Evolutionary conservation across 768 basidiomycete genomes (phyloP), one percentile per base, ranked within the genome.

Genomic region (Mrakia gelida): DNA sequence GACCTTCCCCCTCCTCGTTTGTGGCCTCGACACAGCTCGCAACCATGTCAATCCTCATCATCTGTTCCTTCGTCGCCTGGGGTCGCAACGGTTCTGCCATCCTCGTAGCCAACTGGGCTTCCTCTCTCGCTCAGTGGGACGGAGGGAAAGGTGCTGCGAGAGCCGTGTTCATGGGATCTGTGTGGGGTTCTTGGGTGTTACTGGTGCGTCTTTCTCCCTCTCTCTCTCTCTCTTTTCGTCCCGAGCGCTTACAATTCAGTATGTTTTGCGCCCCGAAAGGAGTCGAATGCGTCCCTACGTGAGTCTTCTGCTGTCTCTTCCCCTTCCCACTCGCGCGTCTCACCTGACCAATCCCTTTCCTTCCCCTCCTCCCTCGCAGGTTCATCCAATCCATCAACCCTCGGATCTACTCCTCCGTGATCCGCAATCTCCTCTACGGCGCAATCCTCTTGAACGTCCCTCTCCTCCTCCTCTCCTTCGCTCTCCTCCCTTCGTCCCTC

Each of bases 131-230:
- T 0, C 73, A 79, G 5, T 81, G 81, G 73, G 65, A 56, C 54
- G 73, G 77, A 11, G 75, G 45, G 15, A 56, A n/a, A 8, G 49
- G 77, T 7, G 82, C 88, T 43, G 82, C 86, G 0, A 86, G 82
- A 32, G 87, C 91, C 61, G 84, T 90, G 11, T 92, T 89, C 82
- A 89, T 78, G 92, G 92, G 0, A 85, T 91, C 38, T 92, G 91
- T 80, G 85, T 93, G 4, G 88, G 90, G 0, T 90, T 92, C 86
- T 85, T 93, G 1, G 91, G 91, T 0, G 85, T 92, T 52, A 92
- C 92, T 2, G 45, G 45, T 45, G 15, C 45, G 45, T 45, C 45
- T 45, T 6, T 16, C 15, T 16, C 38, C 38, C 38, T 38, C 38
- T 8, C 4, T 38, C 38, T 38, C 8, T 38, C 3, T 38, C 8